phyloP scores from a whole-genome alignment of 176 grass and related monocot genomes.

The Aegilops tauschii region DNA sequence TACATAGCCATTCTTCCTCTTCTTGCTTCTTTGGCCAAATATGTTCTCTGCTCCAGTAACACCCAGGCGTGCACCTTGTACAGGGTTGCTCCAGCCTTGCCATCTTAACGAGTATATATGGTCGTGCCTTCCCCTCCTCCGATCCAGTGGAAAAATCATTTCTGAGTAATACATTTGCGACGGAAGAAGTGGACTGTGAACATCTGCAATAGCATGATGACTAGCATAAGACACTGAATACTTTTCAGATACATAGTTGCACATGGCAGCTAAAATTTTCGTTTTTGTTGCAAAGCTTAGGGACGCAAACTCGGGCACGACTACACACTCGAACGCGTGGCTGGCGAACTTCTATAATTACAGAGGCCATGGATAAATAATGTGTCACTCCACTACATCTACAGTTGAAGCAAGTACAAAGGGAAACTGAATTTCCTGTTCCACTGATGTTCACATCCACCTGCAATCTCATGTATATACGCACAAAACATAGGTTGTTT shows the following conservation, averaged over 20 bases:
- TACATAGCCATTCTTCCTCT: no score
- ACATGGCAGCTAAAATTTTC: no score
- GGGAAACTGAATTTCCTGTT: background rate
- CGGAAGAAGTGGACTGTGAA: background rate
- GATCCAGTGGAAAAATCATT: background rate
- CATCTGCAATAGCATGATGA: background rate
- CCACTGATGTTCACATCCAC: no score
- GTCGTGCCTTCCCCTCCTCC: background rate
- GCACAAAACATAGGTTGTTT: background rate
- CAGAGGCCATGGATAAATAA: background rate
- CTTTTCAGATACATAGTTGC: no score
- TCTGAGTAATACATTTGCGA: background rate
- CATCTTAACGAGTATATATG: background rate
- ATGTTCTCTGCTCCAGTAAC: no score
- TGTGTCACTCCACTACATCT: no score
- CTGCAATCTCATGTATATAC: no score
- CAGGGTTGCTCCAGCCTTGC: background rate
- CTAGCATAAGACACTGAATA: background rate
- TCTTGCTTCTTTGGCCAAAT: no score
- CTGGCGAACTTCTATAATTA: background rate
- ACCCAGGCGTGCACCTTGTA: no score
- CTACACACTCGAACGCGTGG: no score
- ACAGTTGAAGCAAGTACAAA: no score
- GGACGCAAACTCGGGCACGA: background rate
- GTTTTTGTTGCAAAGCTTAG: background rate